Evolutionary conservation across 352 stramenopile species (phyloP), one percentile per base, ranked within the genome.

Genomic region (Pythium brassicae): DNA sequence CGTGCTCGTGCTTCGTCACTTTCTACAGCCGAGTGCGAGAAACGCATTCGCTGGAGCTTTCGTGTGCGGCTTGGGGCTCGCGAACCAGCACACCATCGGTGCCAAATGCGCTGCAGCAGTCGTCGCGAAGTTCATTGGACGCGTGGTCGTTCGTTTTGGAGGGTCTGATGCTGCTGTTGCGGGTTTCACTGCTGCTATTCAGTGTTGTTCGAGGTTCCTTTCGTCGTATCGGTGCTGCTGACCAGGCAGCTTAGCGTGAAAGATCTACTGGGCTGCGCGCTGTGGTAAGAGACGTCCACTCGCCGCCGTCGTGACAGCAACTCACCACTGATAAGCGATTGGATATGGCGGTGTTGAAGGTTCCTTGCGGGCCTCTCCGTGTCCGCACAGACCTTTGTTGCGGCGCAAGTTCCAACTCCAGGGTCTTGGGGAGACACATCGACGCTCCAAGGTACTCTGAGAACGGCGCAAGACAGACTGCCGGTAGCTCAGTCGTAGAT

Each of bases 61-160:
- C 23, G 34, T 97, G 4, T 95, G 75, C 53, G 95, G 95, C 19
- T 67, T 98, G 14, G 88, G 86, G 17, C 69, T 98, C 14, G 80
- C 78, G 46, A 98, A 98, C 65, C 95, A 98, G 69, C 95, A 98
- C 62, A 98, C 92, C 1, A 87, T 92, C 3, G 62, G 72, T 80
- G 55, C 22, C 43, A 32, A 2, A 47, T 17, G 40, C 10, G 34
- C 6, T 40, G 9, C n/a, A 19, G 20, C 43, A 46, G 20, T 15
- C 37, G 14, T n/a, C 14, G 6, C 7, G 37, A n/a, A n/a, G n/a
- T n/a, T n/a, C n/a, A n/a, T 43, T n/a, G 37, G 14, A 43, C 17
- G 37, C 14, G 37, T 43, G 14, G 37, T 5, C 17, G 14, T 12
- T 17, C 4, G 9, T n/a, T n/a, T 43, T 42, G 2, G 3, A 19